phyloP scores from a whole-genome alignment of 129 eudicot species.

The Centrapalus pauciflorus region DNA sequence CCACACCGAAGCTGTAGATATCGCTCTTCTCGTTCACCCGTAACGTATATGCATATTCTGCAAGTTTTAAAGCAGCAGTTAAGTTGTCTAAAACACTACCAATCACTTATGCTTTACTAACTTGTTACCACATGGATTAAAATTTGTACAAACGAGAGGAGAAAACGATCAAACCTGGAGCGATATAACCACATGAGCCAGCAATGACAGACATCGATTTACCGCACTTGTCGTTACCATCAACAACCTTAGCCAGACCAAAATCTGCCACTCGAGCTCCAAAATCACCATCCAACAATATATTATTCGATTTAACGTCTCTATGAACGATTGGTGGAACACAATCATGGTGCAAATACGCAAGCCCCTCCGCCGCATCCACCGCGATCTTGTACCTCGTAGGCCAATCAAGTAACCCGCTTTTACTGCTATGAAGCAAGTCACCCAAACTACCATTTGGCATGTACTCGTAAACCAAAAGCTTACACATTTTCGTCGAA shows the following conservation, averaged over 20 bases:
- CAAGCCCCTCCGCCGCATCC: constrained; percentile 88
- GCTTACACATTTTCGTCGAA: constrained; percentile 63
- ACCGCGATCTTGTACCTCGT: constrained; percentile 66
- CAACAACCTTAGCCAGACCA: constrained; percentile 85
- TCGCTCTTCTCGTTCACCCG: constrained; percentile 99
- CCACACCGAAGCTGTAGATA: constrained; percentile 87
- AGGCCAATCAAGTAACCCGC: constrained; percentile 86
- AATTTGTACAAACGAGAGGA: not conserved
- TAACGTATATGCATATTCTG: constrained; percentile 94
- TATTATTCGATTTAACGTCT: constrained; percentile 87
- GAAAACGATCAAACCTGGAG: constrained; percentile 61
- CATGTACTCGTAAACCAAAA: constrained; percentile 94
- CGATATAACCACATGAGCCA: constrained; percentile 94
- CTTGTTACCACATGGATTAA: not conserved
- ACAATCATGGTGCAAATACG: constrained; percentile 92
- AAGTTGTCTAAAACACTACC: not conserved
- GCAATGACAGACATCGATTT: constrained; percentile 95
- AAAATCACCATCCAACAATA: constrained; percentile 68
- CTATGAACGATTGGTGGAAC: constrained; percentile 86
- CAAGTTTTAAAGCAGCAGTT: constrained; percentile 16
- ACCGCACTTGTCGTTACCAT: constrained; percentile 52
- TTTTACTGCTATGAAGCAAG: constrained; percentile 70
- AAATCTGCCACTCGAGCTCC: constrained; percentile 97
- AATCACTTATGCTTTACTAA: not conserved
- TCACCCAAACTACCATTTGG: constrained; percentile 93